Conservation (phyloP, 176 grass and related monocot species). For the Eleusine coracana region DNA sequence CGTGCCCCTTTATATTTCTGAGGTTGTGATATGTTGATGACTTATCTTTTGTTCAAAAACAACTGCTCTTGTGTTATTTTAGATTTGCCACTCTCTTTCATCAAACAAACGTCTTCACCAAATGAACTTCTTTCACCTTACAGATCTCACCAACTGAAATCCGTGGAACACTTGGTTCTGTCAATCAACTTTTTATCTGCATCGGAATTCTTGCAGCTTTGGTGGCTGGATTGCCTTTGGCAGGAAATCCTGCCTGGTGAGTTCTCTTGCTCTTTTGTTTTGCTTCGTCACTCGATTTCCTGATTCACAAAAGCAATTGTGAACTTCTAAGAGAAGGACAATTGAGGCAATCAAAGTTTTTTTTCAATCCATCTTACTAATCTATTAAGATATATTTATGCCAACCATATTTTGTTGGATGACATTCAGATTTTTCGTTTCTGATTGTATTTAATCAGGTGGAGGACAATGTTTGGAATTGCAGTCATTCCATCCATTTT, state of each 20-base stretch:
- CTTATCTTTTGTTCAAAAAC: constrained; percentile 32
- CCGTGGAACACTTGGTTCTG: constrained; percentile 92
- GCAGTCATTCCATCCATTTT: constrained; percentile 83
- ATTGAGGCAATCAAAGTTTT: background rate
- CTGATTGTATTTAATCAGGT: constrained; percentile 59
- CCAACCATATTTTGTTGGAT: background rate
- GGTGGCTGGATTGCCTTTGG: constrained; percentile 90
- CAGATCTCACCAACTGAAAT: constrained; percentile 99
- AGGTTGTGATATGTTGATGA: constrained; percentile 58
- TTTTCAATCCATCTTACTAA: constrained; percentile 19
- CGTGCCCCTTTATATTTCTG: constrained; percentile 99
- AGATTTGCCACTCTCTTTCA: constrained; percentile 36
- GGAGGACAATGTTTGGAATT: constrained; percentile 93
- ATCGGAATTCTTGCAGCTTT: constrained; percentile 96
- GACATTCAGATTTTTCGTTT: constrained; percentile 28
- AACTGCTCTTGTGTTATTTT: constrained; percentile 36
- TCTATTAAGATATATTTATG: background rate
- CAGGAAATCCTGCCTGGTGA: constrained; percentile 85
- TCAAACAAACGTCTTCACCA: constrained; percentile 23
- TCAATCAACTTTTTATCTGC: constrained; percentile 99
- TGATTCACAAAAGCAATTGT: background rate
- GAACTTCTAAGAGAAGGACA: constrained; percentile 2
- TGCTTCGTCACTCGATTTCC: background rate
- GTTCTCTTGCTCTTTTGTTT: constrained; percentile 41
- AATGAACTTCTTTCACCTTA: constrained; percentile 33